These are phyloP conservation scores for Nakazawaea ambrosiae DNA, from an alignment of 805 yeast genomes.

Conservation along the genomic window DNA sequence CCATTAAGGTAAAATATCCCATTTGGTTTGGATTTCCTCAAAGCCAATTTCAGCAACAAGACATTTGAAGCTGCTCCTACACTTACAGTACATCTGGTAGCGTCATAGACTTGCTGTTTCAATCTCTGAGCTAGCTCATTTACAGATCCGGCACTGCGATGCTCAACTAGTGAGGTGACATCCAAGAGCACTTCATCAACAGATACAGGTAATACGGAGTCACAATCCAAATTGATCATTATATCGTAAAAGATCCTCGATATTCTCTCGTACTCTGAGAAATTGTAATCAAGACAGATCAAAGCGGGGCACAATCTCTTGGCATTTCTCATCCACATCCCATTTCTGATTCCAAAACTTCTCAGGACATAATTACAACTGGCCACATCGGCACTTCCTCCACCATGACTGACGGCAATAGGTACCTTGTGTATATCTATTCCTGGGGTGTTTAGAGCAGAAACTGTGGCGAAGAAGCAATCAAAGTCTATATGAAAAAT, in stretches of 20 bases:
- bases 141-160: slow-evolving; percentile 16
- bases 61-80: slow-evolving; percentile 75
- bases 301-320: slow-evolving; percentile 53
- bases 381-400: slow-evolving; percentile 70
- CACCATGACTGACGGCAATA: slow-evolving; percentile 59
- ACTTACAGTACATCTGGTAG: slow-evolving; percentile 64
- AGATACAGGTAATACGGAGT: slow-evolving; percentile 72
- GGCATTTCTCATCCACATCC: slow-evolving; percentile 84
- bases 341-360: slow-evolving; percentile 69
- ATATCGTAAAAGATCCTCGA: slow-evolving; percentile 62
- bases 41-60: slow-evolving; percentile 68
- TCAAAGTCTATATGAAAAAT: slow-evolving; percentile 88
- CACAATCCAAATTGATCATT: slow-evolving; percentile 36
- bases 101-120: slow-evolving; percentile 30
- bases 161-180: slow-evolving; percentile 26
- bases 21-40: slow-evolving; percentile 73
- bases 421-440: slow-evolving; percentile 41
- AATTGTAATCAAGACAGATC: slow-evolving; percentile 62
- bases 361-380: slow-evolving; percentile 90
- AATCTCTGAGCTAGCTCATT: slow-evolving; percentile 23
- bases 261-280: slow-evolving; percentile 58
- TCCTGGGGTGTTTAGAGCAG: slow-evolving; percentile 49
- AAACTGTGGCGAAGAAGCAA: slow-evolving; percentile 87
- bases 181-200: slow-evolving; percentile 90
- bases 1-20: slow-evolving; percentile 39